phyloP scores from a whole-genome alignment of 257 asterid species.

The Lavandula angustifolia region DNA sequence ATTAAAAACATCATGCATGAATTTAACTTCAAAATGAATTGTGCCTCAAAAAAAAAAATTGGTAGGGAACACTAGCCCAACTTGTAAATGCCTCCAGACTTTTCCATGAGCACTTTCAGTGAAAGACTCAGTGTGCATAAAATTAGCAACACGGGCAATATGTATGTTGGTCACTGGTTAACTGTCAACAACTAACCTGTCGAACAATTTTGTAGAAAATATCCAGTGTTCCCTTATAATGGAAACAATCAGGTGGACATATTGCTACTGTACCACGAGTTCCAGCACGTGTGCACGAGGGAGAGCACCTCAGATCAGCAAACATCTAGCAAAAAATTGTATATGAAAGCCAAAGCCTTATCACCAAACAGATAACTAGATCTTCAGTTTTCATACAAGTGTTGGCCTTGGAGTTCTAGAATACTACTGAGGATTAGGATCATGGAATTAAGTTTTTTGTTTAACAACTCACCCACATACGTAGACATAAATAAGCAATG shows the following conservation, averaged over 20 bases:
- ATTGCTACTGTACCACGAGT: constrained; percentile 82
- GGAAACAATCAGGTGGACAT: constrained; percentile 96
- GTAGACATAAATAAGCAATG: no score
- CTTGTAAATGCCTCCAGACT: neutral
- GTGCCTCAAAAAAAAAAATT: constrained; percentile 3
- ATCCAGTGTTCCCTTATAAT: constrained; percentile 87
- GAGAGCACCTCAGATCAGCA: constrained; percentile 96
- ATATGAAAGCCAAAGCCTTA: constrained; percentile 16
- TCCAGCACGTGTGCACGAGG: constrained; percentile 94
- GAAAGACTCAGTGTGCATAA: constrained; percentile 14
- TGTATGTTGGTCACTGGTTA: neutral
- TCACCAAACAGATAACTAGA: neutral
- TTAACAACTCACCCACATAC: no score
- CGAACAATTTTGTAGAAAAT: constrained; percentile 86
- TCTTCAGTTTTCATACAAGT: no score
- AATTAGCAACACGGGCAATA: neutral
- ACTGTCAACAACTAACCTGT: constrained; percentile 57
- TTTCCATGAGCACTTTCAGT: neutral
- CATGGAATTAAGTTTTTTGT: no score
- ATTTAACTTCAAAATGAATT: neutral
- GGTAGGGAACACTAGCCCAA: constrained; percentile 4
- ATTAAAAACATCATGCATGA: neutral
- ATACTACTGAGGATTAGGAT: no score
- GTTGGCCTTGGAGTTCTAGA: no score
- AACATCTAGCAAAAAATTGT: constrained; percentile 65